Percentiles rank a stretch among this genome's conserved stretches.
Evolutionary conservation across 2,329 filamentous ascomycete species (phyloP).

Genomic region (Trichoderma afroharzianum): DNA sequence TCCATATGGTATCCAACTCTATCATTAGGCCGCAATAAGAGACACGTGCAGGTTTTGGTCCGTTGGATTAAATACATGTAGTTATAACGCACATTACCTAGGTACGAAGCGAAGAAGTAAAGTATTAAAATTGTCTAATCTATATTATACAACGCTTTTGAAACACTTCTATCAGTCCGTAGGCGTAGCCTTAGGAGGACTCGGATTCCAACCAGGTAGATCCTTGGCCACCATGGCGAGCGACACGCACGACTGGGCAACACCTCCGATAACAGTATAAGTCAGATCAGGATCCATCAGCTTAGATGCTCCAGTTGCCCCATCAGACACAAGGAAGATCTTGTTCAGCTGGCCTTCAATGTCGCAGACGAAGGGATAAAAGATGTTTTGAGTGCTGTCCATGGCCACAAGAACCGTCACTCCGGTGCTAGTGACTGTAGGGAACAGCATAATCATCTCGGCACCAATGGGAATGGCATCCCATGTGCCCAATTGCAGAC

Average conservation of each 20-base stretch:
- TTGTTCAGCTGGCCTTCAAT: slow-evolving; percentile 5
- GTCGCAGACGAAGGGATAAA: not conserved
- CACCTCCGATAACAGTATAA: not conserved
- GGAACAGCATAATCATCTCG: not conserved
- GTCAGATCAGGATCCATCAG: not conserved
- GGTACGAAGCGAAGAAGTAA: too few relatives aligned
- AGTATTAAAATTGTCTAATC: not conserved
- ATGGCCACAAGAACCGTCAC: not conserved
- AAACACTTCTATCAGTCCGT: too few relatives aligned
- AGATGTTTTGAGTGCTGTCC: not conserved
- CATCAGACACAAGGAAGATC: not conserved
- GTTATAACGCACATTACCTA: too few relatives aligned
- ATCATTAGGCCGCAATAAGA: too few relatives aligned
- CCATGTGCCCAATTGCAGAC: not conserved
- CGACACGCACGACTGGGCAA: not conserved
- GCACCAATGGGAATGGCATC: not conserved
- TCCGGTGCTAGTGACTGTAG: not conserved
- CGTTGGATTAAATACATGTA: too few relatives aligned
- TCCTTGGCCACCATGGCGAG: slow-evolving; percentile 1
- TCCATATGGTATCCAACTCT: too few relatives aligned
- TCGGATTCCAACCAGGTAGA: not conserved
- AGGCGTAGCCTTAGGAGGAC: not conserved
- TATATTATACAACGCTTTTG: not conserved
- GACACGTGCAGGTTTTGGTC: too few relatives aligned
- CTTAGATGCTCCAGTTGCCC: not conserved